These are phyloP conservation scores for Selaginella tamariscina DNA, from an alignment of 75 land plant genomes.

Conservation along the genomic window DNA sequence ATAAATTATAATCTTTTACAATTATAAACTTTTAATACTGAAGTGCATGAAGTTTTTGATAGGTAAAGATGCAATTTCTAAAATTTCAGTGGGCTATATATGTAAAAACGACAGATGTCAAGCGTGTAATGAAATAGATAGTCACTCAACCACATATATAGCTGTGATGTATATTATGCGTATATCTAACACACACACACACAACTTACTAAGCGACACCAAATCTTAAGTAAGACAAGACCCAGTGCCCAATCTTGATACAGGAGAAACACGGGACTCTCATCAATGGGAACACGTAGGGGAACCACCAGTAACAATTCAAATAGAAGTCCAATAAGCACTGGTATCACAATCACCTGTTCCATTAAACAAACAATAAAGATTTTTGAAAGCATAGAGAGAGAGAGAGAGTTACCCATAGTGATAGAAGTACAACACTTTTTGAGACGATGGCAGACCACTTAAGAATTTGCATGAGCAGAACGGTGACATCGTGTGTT, in stretches of 20 bases:
- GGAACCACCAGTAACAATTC: constrained; percentile 89
- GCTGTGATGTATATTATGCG: too few relatives aligned
- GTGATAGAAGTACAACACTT: constrained; percentile 59
- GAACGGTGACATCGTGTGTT: constrained; percentile 43
- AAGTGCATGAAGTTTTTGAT: too few relatives aligned
- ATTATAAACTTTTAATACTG: too few relatives aligned
- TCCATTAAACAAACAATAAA: constrained; percentile 10
- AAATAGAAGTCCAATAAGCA: constrained; percentile 70
- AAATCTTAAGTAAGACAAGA: constrained; percentile 78
- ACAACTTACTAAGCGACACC: constrained; percentile 70
- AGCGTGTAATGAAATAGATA: too few relatives aligned
- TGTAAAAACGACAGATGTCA: too few relatives aligned
- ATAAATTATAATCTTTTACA: too few relatives aligned
- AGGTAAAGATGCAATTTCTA: too few relatives aligned
- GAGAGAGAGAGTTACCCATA: constrained; percentile 51
- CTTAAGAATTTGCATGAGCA: constrained; percentile 55
- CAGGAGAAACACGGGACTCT: constrained; percentile 89
- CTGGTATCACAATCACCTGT: constrained; percentile 74
- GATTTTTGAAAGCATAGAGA: not conserved
- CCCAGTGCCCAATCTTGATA: constrained; percentile 97
- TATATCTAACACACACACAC: not conserved
- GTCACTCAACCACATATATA: too few relatives aligned
- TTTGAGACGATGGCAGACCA: constrained; percentile 69
- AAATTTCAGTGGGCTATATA: too few relatives aligned
- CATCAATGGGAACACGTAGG: constrained; percentile 92